Evolutionary conservation across 2,329 filamentous ascomycete species (phyloP).

Genomic region (Xylariaceae sp.): DNA sequence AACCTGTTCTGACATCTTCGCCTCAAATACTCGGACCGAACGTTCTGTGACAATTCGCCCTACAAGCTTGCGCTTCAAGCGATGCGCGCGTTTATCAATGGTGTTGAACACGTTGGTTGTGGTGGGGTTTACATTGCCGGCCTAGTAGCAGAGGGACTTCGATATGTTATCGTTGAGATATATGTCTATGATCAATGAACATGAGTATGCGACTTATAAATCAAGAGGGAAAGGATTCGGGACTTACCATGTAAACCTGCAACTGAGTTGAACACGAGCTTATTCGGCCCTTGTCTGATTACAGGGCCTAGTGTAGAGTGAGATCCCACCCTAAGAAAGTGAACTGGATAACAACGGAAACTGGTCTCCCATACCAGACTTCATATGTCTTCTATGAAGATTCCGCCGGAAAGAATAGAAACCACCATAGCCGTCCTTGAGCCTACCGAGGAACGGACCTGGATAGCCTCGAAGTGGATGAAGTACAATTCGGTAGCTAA

Average conservation of each 20-base stretch:
- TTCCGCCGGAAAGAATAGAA: too few relatives aligned
- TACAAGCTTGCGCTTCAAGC: not conserved
- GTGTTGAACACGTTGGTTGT: slow-evolving; percentile 1
- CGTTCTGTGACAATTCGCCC: not conserved
- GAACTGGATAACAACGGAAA: too few relatives aligned
- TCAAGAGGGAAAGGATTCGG: not conserved
- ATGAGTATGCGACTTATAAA: not conserved
- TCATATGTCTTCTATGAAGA: too few relatives aligned
- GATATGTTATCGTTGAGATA: not conserved
- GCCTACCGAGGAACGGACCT: too few relatives aligned
- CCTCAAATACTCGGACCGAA: not conserved
- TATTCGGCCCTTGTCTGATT: slow-evolving; percentile 8
- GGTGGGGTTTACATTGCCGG: not conserved
- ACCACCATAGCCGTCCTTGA: too few relatives aligned
- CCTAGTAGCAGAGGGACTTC: not conserved
- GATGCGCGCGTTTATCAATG: not conserved
- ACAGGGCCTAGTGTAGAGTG: too few relatives aligned
- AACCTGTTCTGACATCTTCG: not conserved
- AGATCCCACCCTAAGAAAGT: too few relatives aligned
- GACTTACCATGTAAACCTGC: slow-evolving; percentile 1
- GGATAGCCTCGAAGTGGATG: too few relatives aligned
- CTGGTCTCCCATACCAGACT: too few relatives aligned
- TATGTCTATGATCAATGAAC: slow-evolving; percentile 2
- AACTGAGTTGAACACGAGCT: not conserved
- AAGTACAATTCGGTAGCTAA: too few relatives aligned